Evolutionary conservation across 2,329 filamentous ascomycete species (phyloP).

Genomic region (Didymella glomerata): DNA sequence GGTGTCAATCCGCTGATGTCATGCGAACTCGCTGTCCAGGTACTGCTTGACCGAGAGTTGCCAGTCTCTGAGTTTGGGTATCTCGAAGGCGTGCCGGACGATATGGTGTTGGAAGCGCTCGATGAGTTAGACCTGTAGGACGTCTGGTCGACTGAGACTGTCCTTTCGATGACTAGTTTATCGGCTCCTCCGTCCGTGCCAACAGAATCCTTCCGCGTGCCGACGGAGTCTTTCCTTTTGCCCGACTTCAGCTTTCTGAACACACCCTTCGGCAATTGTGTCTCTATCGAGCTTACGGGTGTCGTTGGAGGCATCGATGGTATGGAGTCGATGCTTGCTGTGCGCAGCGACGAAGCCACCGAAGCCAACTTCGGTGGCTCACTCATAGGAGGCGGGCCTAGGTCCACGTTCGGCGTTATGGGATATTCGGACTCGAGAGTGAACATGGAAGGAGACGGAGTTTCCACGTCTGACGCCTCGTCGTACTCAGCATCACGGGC

Average conservation of each 20-base stretch:
- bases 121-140: constrained; percentile 43
- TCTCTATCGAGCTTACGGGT: constrained; percentile 24
- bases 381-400: constrained; percentile 3
- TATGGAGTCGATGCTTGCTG: constrained; percentile 24
- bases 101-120: constrained; percentile 33
- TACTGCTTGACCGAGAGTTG: constrained; percentile 37
- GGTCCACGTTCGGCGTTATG: constrained; percentile 15
- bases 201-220: constrained; percentile 2
- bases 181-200: constrained; percentile 24
- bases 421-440: constrained; percentile 19
- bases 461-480: constrained; percentile 19
- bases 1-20: constrained; percentile 51
- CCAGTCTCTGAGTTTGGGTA: constrained; percentile 20
- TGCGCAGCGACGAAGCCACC: constrained; percentile 15
- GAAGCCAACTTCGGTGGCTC: constrained; percentile 9
- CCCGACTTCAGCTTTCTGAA: constrained; percentile 33
- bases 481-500: constrained; percentile 23
- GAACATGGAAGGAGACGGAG: constrained; percentile 27
- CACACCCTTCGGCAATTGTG: constrained; percentile 32
- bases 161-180: constrained; percentile 44
- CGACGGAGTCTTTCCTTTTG: constrained; percentile 10
- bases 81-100: constrained; percentile 29
- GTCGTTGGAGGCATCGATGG: constrained; percentile 24
- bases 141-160: constrained; percentile 45
- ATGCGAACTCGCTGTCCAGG: constrained; percentile 53